phyloP scores from a whole-genome alignment of 2,329 filamentous ascomycete species.

The Arthrobotrys conoides region DNA sequence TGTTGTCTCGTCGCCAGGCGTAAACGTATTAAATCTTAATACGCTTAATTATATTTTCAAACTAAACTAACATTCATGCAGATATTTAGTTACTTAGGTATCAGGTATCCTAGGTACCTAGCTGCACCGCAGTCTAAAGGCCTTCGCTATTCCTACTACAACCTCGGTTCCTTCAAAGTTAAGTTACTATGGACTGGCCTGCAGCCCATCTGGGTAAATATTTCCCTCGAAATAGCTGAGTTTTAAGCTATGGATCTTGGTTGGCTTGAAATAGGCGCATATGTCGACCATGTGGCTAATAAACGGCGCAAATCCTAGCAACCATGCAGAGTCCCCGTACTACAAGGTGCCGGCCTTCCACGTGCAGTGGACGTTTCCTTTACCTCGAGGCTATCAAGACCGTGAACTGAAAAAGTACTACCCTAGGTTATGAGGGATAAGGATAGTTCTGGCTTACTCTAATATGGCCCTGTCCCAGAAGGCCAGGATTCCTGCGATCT shows the following conservation, averaged over 20 bases:
- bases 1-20: no score
- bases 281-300: neutral
- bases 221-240: neutral
- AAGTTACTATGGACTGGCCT: no score
- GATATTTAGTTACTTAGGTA: no score
- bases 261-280: neutral
- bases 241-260: neutral
- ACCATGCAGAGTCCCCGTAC: neutral
- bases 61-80: no score
- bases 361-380: neutral
- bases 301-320: neutral
- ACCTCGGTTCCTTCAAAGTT: no score
- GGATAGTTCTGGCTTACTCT: neutral
- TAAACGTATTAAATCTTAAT: no score
- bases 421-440: neutral
- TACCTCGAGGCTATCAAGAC: neutral
- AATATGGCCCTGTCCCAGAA: neutral
- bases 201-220: neutral
- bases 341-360: neutral
- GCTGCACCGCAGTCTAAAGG: no score
- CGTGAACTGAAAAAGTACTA: neutral
- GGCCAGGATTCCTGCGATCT: neutral
- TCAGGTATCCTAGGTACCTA: no score
- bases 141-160: no score
- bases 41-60: no score